Conservation (phyloP, 768 basidiomycete genomes). For the Ramaria sp. region DNA sequence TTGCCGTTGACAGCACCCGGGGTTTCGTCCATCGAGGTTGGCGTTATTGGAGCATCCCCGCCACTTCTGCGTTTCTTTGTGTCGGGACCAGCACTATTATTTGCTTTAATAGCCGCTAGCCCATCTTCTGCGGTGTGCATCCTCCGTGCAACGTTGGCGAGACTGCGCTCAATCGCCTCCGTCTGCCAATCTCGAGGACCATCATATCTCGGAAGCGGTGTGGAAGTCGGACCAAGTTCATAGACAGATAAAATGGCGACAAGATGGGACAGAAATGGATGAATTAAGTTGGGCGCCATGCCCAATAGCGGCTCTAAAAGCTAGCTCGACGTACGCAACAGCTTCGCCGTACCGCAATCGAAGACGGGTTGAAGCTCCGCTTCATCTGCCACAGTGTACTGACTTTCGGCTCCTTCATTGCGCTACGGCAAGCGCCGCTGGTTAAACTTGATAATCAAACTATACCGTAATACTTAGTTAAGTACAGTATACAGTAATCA, state of each 20-base stretch:
- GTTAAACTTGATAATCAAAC: too few relatives aligned
- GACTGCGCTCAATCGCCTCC: conserved; percentile 42
- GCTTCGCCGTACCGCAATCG: neutral
- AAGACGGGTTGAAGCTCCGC: neutral
- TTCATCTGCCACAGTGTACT: too few relatives aligned
- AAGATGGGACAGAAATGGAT: conserved; percentile 40
- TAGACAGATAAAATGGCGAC: conserved; percentile 49
- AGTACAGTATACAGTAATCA: too few relatives aligned
- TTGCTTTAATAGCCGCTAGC: conserved; percentile 29
- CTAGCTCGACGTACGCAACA: neutral
- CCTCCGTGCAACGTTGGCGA: conserved; percentile 39
- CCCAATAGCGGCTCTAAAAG: neutral
- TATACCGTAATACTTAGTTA: too few relatives aligned
- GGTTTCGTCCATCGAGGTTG: neutral
- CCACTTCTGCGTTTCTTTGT: conserved; percentile 2
- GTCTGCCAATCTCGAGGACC: conserved; percentile 51
- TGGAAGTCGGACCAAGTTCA: conserved; percentile 39
- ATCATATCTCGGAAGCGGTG: conserved; percentile 43
- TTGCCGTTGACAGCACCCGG: neutral
- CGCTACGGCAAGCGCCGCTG: too few relatives aligned
- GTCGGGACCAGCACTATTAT: conserved; percentile 1
- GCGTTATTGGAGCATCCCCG: neutral
- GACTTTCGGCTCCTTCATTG: too few relatives aligned
- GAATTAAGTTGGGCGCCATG: neutral
- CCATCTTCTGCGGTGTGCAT: conserved; percentile 47